Evolutionary conservation across 2,329 filamentous ascomycete genomes (phyloP).

Genomic region (Fusarium xylarioides): DNA sequence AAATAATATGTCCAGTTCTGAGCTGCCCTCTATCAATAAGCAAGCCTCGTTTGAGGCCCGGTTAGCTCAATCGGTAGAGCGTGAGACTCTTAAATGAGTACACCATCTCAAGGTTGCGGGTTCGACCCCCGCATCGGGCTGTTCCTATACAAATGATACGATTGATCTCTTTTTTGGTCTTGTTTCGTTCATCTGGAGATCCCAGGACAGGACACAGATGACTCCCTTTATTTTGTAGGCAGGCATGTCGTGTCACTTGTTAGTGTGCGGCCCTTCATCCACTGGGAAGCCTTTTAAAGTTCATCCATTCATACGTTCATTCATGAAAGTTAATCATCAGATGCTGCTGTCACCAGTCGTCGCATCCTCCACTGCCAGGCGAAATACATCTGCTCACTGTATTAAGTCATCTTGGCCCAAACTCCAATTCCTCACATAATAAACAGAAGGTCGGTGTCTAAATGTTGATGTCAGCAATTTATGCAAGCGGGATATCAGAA

Average conservation of each 20-base stretch:
- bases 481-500: accelerated
- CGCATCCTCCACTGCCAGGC: background rate
- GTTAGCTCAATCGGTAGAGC: conserved; percentile 66
- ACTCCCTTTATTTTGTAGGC: background rate
- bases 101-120: conserved; percentile 64
- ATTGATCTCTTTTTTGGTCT: conserved; percentile 14
- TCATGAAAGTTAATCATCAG: conserved; percentile 1
- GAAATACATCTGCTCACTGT: background rate
- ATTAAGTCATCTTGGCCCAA: conserved; percentile 63
- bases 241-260: background rate
- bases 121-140: conserved; percentile 60
- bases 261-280: background rate
- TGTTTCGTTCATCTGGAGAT: background rate
- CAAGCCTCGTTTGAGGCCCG: conserved; percentile 40
- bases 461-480: conserved; percentile 13
- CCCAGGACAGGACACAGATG: accelerated
- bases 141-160: conserved; percentile 46
- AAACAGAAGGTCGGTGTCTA: conserved; percentile 73
- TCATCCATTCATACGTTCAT: background rate
- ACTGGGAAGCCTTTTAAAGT: background rate
- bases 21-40: background rate
- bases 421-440: conserved; percentile 62
- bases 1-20: accelerated
- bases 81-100: conserved; percentile 67
- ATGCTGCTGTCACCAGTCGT: background rate